Evolutionary conservation across 176 grass and related monocot species (phyloP).

Genomic region (Triticum timopheevii): DNA sequence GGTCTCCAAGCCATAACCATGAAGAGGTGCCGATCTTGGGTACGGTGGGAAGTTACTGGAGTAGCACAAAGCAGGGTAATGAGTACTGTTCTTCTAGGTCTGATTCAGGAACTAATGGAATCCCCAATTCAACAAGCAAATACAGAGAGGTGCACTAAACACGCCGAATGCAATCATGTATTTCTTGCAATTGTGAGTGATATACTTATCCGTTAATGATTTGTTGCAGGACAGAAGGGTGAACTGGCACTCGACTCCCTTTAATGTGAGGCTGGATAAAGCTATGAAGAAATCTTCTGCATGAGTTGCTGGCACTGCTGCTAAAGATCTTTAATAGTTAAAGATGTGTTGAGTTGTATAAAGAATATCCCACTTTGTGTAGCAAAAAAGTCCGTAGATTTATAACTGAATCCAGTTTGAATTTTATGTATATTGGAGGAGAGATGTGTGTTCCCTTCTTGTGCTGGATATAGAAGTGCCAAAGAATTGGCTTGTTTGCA

Average conservation of each 20-base stretch:
- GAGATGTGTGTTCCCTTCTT: background rate
- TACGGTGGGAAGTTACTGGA: constrained; percentile 86
- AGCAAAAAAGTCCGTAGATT: background rate
- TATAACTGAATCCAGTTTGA: background rate
- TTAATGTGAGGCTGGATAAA: constrained; percentile 62
- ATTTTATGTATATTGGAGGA: constrained; percentile 31
- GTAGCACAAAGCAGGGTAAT: constrained; percentile 31
- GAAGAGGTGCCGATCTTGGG: constrained; percentile 63
- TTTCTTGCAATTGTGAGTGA: background rate
- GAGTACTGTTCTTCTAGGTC: constrained; percentile 40
- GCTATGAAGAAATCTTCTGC: constrained; percentile 40
- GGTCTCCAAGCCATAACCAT: constrained; percentile 47
- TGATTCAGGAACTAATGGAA: constrained; percentile 45
- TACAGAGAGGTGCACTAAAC: constrained; percentile 55
- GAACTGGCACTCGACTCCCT: constrained; percentile 58
- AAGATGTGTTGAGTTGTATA: background rate
- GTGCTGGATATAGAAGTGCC: background rate
- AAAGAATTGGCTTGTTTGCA: constrained; percentile 20
- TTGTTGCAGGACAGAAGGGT: constrained; percentile 59
- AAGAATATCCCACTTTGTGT: constrained; percentile 18
- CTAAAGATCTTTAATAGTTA: background rate
- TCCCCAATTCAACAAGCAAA: constrained; percentile 64
- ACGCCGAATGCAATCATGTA: background rate
- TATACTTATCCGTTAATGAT: background rate
- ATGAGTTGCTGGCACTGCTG: constrained; percentile 13